Conservation (phyloP, 805 yeast genomes). For the Cyberlindnera euphorbiae region DNA sequence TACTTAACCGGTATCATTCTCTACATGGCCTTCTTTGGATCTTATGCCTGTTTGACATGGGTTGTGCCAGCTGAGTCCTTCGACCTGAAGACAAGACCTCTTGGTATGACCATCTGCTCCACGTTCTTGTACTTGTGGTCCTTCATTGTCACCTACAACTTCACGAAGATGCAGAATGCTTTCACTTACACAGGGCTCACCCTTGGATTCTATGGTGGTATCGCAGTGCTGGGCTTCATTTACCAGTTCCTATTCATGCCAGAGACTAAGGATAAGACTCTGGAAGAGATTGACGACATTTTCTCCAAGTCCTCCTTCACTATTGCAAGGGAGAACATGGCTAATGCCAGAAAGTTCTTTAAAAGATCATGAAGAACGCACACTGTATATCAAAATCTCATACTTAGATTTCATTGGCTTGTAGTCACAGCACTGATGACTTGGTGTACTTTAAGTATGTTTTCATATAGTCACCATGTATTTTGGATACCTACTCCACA, state of each 20-base stretch:
- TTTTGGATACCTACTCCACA: too few species aligned
- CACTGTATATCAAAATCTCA: too few species aligned
- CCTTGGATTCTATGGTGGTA: conserved; percentile 64
- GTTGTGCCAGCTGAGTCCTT: conserved; percentile 64
- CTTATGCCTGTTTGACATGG: conserved; percentile 65
- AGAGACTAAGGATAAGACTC: conserved; percentile 66
- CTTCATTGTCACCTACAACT: conserved; percentile 61
- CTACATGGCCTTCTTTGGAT: conserved; percentile 63
- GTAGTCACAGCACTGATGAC: too few species aligned
- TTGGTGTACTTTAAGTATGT: too few species aligned
- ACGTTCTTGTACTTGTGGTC: conserved; percentile 55
- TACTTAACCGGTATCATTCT: conserved; percentile 59
- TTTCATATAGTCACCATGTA: too few species aligned
- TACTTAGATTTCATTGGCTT: too few species aligned
- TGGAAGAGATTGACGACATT: conserved; percentile 67
- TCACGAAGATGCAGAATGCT: conserved; percentile 48
- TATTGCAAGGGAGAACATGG: conserved; percentile 29
- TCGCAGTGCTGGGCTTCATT: conserved; percentile 52
- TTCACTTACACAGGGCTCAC: conserved; percentile 60
- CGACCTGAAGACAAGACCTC: conserved; percentile 52
- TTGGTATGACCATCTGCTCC: conserved; percentile 61
- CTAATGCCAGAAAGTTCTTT: conserved; percentile 7
- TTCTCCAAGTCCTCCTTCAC: conserved; percentile 44
- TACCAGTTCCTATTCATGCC: conserved; percentile 58
- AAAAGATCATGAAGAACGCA: conserved; percentile 6